Conservation (phyloP, 805 yeast species). For the Isabelozyma gotoi region DNA sequence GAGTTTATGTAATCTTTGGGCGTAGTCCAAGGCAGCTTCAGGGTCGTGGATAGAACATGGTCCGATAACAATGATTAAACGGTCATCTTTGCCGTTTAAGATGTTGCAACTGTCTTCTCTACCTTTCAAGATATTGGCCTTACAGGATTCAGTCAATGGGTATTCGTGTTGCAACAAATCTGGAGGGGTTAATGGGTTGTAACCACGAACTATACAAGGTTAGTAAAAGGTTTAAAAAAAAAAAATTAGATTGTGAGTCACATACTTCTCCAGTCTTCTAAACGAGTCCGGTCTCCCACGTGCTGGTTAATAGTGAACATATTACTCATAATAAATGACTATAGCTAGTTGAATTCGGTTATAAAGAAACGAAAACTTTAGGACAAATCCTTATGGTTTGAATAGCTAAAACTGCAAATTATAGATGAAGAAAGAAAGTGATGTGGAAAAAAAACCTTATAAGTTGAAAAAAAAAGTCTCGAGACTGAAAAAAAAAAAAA, state of each 20-base stretch:
- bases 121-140: constrained; percentile 66
- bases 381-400: no score
- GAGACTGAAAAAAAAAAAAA: background rate
- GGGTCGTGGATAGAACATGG: constrained; percentile 98
- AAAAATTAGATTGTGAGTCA: constrained; percentile 7
- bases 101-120: constrained; percentile 74
- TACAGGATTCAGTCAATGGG: constrained; percentile 62
- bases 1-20: constrained; percentile 57
- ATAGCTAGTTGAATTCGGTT: no score
- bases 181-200: constrained; percentile 95
- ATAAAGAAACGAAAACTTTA: no score
- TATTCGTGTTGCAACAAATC: constrained; percentile 85
- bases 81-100: constrained; percentile 79
- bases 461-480: background rate
- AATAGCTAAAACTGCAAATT: no score
- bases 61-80: constrained; percentile 86
- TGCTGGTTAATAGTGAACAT: constrained; percentile 87
- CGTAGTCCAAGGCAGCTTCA: constrained; percentile 86
- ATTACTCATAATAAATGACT: background rate
- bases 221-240: constrained; percentile 8
- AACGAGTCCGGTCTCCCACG: constrained; percentile 77
- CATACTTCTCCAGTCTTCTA: constrained; percentile 55
- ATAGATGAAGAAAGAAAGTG: background rate
- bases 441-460: background rate
- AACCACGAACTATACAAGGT: constrained; percentile 55